A percentile compares a stretch with the other conserved stretches of the same genome.
These are phyloP conservation scores for Alectoria sarmentosa DNA, from an alignment of 495 filamentous ascomycete genomes.

Conservation along the genomic window DNA sequence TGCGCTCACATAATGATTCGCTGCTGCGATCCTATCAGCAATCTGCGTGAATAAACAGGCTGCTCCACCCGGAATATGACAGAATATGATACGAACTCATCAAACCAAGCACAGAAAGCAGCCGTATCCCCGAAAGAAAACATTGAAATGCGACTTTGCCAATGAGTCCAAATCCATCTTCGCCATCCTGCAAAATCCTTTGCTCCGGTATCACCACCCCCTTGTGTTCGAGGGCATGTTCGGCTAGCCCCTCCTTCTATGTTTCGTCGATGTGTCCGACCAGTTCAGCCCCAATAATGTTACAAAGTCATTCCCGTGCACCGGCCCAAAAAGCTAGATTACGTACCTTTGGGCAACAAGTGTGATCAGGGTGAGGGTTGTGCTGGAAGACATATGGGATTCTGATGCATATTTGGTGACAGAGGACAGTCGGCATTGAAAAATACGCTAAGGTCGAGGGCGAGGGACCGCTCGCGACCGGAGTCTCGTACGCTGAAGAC, in stretches of 20 bases:
- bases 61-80: background rate
- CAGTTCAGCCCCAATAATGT: conserved; percentile 7
- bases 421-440: background rate
- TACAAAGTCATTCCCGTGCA: background rate
- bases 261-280: conserved; percentile 3
- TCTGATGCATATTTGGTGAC: background rate
- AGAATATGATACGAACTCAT: background rate
- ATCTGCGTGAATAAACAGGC: background rate
- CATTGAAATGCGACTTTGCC: background rate
- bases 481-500: no score
- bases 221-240: background rate
- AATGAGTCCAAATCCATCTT: background rate
- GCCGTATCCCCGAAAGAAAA: background rate
- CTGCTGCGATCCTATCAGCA: background rate
- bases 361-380: background rate
- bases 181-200: background rate
- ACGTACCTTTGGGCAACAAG: conserved; percentile 1
- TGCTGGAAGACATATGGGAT: background rate
- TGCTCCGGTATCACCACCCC: background rate
- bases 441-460: background rate
- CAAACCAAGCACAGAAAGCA: background rate
- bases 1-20: background rate
- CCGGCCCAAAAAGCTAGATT: conserved; percentile 2
- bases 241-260: background rate
- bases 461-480: background rate